Conservation (phyloP, 2,329 filamentous ascomycete genomes). For the Verticillium longisporum region DNA sequence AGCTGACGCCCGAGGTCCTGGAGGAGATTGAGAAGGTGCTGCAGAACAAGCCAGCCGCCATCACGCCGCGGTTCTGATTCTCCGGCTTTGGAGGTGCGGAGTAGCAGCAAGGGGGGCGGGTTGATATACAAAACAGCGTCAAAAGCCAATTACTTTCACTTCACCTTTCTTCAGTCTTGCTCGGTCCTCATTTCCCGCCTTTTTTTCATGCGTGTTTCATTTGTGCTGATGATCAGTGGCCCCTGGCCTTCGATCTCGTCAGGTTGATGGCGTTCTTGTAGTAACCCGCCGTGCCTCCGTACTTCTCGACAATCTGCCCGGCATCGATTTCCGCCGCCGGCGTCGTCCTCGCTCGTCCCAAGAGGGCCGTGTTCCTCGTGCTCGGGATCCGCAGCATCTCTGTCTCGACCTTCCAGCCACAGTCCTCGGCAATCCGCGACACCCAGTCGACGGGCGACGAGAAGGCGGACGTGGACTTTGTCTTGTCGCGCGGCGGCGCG, state of each 20-base stretch:
- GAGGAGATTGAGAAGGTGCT: constrained; percentile 52
- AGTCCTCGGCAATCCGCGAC: constrained; percentile 58
- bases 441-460: constrained; percentile 79
- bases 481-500: constrained; percentile 42
- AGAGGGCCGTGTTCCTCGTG: constrained; percentile 75
- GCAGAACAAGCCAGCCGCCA: constrained; percentile 48
- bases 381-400: constrained; percentile 89
- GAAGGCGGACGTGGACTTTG: constrained; percentile 62
- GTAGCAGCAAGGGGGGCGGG: background rate
- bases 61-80: constrained; percentile 24
- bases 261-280: constrained; percentile 55
- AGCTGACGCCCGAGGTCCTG: constrained; percentile 52
- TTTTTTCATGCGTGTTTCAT: background rate
- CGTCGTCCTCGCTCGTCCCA: constrained; percentile 52
- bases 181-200: background rate
- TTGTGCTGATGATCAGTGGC: constrained; percentile 22
- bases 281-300: constrained; percentile 52
- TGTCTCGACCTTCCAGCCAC: constrained; percentile 71
- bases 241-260: constrained; percentile 38
- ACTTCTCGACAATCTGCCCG: constrained; percentile 35
- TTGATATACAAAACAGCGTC: background rate
- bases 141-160: background rate
- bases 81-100: background rate
- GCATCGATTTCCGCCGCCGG: constrained; percentile 28
- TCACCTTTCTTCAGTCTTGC: background rate